Percentiles rank a stretch among this genome's conserved stretches.
Evolutionary conservation across 2,329 filamentous ascomycete genomes (phyloP).

Genomic region (Beauveria medogensis): DNA sequence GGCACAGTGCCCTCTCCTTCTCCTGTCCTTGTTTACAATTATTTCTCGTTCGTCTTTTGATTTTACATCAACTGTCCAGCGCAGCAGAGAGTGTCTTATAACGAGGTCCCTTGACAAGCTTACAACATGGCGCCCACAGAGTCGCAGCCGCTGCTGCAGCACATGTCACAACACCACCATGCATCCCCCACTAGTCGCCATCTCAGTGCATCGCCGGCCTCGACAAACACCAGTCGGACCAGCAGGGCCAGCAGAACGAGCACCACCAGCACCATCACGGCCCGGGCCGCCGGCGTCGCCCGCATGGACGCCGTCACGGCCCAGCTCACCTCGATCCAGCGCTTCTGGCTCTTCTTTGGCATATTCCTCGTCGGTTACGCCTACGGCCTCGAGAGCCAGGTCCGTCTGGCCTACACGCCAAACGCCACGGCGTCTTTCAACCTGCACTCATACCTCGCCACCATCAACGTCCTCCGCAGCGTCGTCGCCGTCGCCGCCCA

Average conservation of each 20-base stretch:
- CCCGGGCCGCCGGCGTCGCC: slow-evolving; percentile 34
- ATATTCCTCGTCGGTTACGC: slow-evolving; percentile 54
- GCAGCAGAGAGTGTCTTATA: not conserved
- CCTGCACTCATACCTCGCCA: slow-evolving; percentile 48
- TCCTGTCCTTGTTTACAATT: not conserved
- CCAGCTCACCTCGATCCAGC: slow-evolving; percentile 37
- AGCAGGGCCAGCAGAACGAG: not conserved
- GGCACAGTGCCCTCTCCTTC: not conserved
- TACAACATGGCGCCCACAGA: not conserved
- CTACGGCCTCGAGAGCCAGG: slow-evolving; percentile 47
- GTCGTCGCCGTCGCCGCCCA: slow-evolving; percentile 53
- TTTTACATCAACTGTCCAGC: not conserved
- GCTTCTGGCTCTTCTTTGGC: slow-evolving; percentile 43
- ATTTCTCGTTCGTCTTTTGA: not conserved
- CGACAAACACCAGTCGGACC: not conserved
- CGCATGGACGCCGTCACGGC: slow-evolving; percentile 43
- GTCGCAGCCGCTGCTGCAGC: slow-evolving; percentile 4
- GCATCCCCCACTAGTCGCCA: not conserved
- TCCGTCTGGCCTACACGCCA: slow-evolving; percentile 45
- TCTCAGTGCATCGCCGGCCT: not conserved
- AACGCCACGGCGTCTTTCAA: slow-evolving; percentile 44
- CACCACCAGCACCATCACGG: not conserved
- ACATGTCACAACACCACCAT: not conserved
- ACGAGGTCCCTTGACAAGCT: not conserved
- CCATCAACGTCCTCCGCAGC: slow-evolving; percentile 48